A percentile compares a stretch with the other conserved stretches of the same genome.
These are phyloP conservation scores for Lipomyces orientalis DNA, from an alignment of 805 yeast species.

Conservation along the genomic window DNA sequence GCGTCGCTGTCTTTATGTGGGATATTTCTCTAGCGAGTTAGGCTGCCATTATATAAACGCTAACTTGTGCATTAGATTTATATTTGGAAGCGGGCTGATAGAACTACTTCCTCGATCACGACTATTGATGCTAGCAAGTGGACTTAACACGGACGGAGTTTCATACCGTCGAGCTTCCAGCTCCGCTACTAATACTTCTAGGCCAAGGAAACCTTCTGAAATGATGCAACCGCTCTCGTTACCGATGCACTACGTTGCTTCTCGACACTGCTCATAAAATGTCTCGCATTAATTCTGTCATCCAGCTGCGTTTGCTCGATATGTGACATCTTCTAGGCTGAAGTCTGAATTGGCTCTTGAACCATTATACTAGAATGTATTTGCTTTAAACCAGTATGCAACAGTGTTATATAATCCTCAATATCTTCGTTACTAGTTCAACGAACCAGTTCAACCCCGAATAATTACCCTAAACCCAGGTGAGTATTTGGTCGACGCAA, in stretches of 20 bases:
- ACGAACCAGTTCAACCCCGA: too few relatives aligned
- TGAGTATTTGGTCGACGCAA: too few relatives aligned
- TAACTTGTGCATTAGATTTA: not conserved
- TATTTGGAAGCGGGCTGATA: slow-evolving; percentile 1
- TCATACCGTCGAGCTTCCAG: not conserved
- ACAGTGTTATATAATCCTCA: not conserved
- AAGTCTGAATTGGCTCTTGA: not conserved
- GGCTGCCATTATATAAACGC: not conserved
- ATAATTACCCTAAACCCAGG: too few relatives aligned
- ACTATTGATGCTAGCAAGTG: not conserved
- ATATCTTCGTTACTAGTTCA: too few relatives aligned
- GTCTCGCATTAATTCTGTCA: not conserved
- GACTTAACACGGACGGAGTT: not conserved
- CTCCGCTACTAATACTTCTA: not conserved
- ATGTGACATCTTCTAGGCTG: not conserved
- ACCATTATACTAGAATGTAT: not conserved
- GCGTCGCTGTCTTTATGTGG: slow-evolving; percentile 16
- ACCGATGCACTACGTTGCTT: not conserved
- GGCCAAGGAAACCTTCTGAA: not conserved
- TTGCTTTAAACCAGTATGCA: not conserved
- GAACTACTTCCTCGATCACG: not conserved
- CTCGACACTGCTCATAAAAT: not conserved
- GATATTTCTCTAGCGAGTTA: not conserved
- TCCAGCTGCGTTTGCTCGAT: not conserved
- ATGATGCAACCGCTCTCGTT: not conserved